Evolutionary conservation across 2,329 filamentous ascomycete genomes (phyloP), one percentile per base, ranked within the genome.

Genomic region (Tolypocladium pustulatum): DNA sequence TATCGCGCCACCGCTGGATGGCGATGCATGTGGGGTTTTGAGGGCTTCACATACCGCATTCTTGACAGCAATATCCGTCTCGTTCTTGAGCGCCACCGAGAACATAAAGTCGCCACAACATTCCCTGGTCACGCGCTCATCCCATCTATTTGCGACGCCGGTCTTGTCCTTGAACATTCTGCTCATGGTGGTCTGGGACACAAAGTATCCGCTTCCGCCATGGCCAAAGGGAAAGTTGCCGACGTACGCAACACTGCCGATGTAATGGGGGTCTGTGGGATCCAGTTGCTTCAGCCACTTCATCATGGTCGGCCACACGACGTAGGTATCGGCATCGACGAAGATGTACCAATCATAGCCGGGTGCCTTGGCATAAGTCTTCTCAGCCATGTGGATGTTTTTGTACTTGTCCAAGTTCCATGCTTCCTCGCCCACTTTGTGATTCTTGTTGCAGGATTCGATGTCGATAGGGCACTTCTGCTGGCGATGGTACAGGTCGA

Each of bases 341-440:
- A 82, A 84, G 17, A 85, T 66, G 64, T 83, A 85, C 82, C 82
- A 85, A 62, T 83, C 78, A 59, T 77, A 77, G 59, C 74, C 65
- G 12, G 81, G 81, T 10, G 77, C 75, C 68, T 79, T 68, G 30
- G 69, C 65, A 63, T 77, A 84, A 0, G 78, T 69, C 69, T 82
- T 81, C 68, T 82, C 77, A 15, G 81, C 77, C 66, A 84, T 83
- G 66, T 83, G 81, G 53, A 83, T 72, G 66, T 83, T 84, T 69
- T 85, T 85, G 72, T 83, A 85, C 70, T 83, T 84, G 71, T 85
- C 82, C 43, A 85, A 68, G 22, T 72, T 74, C 82, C 81, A 85
- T 1, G 74, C 75, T 27, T 75, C 70, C 61, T 65, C 58, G 58
- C 60, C 61, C 8, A 59, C 58, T 54, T 68, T 58, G 57, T 63